A percentile compares a stretch with the other conserved stretches of the same genome.
Evolutionary conservation across 2,329 filamentous ascomycete genomes (phyloP).

Genomic region (Ambrosiella cleistominuta): DNA sequence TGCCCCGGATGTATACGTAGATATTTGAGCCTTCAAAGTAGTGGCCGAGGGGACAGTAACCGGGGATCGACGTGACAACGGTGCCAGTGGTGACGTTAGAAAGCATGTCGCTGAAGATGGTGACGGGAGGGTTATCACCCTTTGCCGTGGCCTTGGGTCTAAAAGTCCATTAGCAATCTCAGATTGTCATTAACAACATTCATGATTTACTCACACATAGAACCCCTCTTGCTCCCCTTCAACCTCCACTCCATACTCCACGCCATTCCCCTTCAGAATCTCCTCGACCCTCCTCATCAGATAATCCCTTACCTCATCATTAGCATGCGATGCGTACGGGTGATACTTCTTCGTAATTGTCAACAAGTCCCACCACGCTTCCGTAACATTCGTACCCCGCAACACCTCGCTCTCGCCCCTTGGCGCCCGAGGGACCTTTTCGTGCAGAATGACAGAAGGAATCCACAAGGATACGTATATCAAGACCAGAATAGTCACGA

Average conservation of each 20-base stretch:
- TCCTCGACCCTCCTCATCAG: conserved; percentile 51
- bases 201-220: conserved; percentile 9
- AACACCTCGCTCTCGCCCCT: conserved; percentile 36
- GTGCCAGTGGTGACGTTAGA: conserved; percentile 52
- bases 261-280: conserved; percentile 48
- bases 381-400: conserved; percentile 57
- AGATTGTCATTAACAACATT: background rate
- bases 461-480: conserved; percentile 65
- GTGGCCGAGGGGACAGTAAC: conserved; percentile 28
- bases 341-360: conserved; percentile 59
- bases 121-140: conserved; percentile 25
- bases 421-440: conserved; percentile 44
- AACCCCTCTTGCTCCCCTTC: conserved; percentile 12
- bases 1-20: conserved; percentile 76
- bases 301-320: conserved; percentile 65
- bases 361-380: conserved; percentile 75
- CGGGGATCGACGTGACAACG: conserved; percentile 18
- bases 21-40: conserved; percentile 93
- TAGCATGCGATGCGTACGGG: conserved; percentile 72
- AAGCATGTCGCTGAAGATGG: conserved; percentile 60
- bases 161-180: background rate
- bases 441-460: conserved; percentile 55
- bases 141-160: conserved; percentile 1
- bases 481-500: conserved; percentile 60
- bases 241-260: conserved; percentile 28